phyloP scores from a whole-genome alignment of 2,329 filamentous ascomycete species.

The Claviceps spartinae region DNA sequence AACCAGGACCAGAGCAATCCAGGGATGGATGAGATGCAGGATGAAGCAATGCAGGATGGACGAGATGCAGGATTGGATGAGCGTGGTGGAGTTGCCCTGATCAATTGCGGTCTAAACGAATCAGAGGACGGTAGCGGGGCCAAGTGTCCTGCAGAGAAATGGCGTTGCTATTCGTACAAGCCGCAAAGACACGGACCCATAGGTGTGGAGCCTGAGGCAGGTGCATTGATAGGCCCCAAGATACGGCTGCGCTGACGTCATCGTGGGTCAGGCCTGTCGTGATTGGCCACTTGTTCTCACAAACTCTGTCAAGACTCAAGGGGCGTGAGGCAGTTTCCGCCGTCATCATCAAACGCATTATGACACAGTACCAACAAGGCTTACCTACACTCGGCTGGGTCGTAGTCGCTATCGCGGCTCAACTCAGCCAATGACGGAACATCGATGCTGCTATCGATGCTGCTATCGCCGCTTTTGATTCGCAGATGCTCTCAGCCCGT shows the following conservation, averaged over 20 bases:
- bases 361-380: slow-evolving; percentile 1
- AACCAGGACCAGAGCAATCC: too few species aligned
- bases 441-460: not conserved
- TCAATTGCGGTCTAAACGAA: too few species aligned
- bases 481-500: not conserved
- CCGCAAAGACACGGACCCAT: not conserved
- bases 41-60: too few species aligned
- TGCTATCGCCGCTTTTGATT: not conserved
- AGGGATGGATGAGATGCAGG: too few species aligned
- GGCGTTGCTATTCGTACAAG: too few species aligned
- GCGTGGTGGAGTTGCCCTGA: too few species aligned
- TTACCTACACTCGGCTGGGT: not conserved
- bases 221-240: slow-evolving; percentile 5
- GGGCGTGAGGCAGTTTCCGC: not conserved
- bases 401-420: not conserved
- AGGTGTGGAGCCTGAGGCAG: slow-evolving; percentile 11
- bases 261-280: slow-evolving; percentile 8
- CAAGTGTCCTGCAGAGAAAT: too few species aligned
- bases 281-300: not conserved
- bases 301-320: not conserved
- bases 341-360: not conserved
- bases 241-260: slow-evolving; percentile 19
- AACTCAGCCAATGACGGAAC: not conserved
- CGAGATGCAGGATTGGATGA: too few species aligned
- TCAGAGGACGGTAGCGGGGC: too few species aligned